Conservation (phyloP, 192 early-diverging fungal species). For the Linnemannia schmuckeri region DNA sequence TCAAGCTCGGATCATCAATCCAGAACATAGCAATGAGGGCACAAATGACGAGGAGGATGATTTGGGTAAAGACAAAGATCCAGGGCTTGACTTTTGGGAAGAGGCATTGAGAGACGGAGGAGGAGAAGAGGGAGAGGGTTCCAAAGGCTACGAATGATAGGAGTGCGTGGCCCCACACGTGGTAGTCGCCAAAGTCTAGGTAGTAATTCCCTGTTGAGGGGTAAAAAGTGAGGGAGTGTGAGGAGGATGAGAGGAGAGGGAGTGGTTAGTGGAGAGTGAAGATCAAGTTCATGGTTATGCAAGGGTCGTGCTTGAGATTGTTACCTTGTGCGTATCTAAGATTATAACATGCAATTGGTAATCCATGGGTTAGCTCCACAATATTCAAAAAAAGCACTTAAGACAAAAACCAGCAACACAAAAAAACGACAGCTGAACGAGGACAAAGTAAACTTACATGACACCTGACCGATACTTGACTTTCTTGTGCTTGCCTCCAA, state of each 20-base stretch:
- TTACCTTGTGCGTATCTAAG: slow-evolving; percentile 43
- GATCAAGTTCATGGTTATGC: not conserved
- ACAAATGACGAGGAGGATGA: slow-evolving; percentile 48
- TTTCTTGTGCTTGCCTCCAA: not conserved
- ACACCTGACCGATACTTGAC: slow-evolving; percentile 31
- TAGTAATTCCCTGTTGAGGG: slow-evolving; percentile 40
- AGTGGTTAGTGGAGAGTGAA: not conserved
- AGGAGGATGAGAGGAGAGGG: not conserved
- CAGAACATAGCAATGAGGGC: slow-evolving; percentile 57
- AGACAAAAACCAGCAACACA: not conserved
- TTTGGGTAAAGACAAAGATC: slow-evolving; percentile 48
- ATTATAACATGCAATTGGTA: not conserved
- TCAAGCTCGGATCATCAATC: slow-evolving; percentile 45
- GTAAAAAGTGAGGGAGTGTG: not conserved
- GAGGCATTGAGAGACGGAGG: slow-evolving; percentile 43
- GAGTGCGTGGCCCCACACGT: slow-evolving; percentile 49
- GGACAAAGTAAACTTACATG: slow-evolving; percentile 14
- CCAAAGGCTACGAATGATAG: slow-evolving; percentile 50
- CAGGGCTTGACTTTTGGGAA: slow-evolving; percentile 40
- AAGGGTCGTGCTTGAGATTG: not conserved
- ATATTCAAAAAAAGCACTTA: not conserved
- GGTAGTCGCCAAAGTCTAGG: slow-evolving; percentile 53
- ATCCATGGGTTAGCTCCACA: not conserved
- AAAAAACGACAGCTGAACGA: not conserved
- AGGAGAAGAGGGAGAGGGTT: slow-evolving; percentile 46